Evolutionary conservation across 2,329 filamentous ascomycete genomes (phyloP).

Genomic region (Acephala macrosclerotiorum): DNA sequence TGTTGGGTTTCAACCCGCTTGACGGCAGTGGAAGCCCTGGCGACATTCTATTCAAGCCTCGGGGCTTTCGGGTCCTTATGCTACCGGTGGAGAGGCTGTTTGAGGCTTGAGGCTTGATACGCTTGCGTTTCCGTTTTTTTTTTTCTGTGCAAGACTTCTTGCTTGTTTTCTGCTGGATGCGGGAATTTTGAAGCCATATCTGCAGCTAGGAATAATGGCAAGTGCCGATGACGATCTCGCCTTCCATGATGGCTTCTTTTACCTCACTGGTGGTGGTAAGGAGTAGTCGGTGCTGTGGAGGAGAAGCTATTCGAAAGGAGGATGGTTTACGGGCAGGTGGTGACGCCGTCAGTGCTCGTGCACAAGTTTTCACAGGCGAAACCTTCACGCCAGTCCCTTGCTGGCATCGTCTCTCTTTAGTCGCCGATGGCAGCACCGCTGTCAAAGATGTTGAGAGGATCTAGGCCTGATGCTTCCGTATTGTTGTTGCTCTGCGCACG

Average conservation of each 20-base stretch:
- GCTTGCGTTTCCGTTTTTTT: constrained; percentile 5
- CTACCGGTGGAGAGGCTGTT: constrained; percentile 2
- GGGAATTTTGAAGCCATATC: constrained; percentile 2
- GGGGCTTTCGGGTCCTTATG: not conserved
- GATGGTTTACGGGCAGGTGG: not conserved
- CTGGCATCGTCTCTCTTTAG: not conserved
- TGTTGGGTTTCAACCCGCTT: not conserved
- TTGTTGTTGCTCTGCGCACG: not conserved
- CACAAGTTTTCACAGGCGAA: not conserved
- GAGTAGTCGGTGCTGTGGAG: not conserved
- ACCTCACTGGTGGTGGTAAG: not conserved
- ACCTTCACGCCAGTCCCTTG: not conserved
- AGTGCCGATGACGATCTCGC: constrained; percentile 1
- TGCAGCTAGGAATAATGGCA: not conserved
- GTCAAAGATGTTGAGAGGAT: constrained; percentile 1
- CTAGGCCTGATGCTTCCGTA: not conserved
- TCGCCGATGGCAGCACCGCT: not conserved
- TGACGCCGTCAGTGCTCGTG: not conserved
- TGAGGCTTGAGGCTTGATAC: constrained; percentile 9
- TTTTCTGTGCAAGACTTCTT: not conserved
- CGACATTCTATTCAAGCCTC: not conserved
- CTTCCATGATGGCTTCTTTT: not conserved
- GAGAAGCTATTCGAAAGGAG: not conserved
- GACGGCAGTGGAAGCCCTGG: not conserved
- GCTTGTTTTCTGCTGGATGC: not conserved